Evolutionary conservation across 768 basidiomycete species (phyloP), one percentile per base, ranked within the genome.

Genomic region (Amanita exitialis): DNA sequence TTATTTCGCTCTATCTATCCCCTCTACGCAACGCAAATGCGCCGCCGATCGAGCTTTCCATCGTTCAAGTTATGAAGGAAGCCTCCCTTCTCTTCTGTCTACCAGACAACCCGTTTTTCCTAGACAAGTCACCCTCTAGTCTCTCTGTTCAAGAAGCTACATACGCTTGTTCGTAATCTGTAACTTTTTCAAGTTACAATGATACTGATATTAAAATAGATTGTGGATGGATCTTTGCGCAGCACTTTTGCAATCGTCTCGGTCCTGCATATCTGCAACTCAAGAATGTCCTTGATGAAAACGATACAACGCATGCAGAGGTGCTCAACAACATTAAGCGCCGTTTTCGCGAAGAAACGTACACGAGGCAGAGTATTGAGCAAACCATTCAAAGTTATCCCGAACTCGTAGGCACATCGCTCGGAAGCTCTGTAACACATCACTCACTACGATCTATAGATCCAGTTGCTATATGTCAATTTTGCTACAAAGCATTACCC

Each of bases 81-180:
- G 87, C 92, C 1, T 95, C 92, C 0, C 68, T 99, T 44, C 80
- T 98, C 28, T 98, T 83, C 72, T 94, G 88, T 62, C 77, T 94
- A 30, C 93, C 91, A 16, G 87, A 92, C 60, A 96, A 97, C 66
- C 90, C 91, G 1, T 95, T 90, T 79, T 86, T 88, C 76, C 68
- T 83, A 36, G 72, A 79, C 38, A 78, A 76, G 57, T 72, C 77
- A 37, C 66, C 68, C 3, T 74, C 71, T 35, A 77, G 77, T 47
- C 91, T 96, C 60, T 92, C 96, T 4, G 96, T 97, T 2, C 96
- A 99, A 64, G 96, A 98, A 64, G 94, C 95, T 13, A 90, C 90
- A 4, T 96, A 97, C 63, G 90, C 90, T 25, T 92, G 90, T 89
- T 56, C 49, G 83, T 49, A 5, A 21, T 20, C 43, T 49, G 9